A percentile compares a stretch with the other conserved stretches of the same genome.
phyloP scores from a whole-genome alignment of 352 stramenopile genomes.

The Pythium dissimile region DNA sequence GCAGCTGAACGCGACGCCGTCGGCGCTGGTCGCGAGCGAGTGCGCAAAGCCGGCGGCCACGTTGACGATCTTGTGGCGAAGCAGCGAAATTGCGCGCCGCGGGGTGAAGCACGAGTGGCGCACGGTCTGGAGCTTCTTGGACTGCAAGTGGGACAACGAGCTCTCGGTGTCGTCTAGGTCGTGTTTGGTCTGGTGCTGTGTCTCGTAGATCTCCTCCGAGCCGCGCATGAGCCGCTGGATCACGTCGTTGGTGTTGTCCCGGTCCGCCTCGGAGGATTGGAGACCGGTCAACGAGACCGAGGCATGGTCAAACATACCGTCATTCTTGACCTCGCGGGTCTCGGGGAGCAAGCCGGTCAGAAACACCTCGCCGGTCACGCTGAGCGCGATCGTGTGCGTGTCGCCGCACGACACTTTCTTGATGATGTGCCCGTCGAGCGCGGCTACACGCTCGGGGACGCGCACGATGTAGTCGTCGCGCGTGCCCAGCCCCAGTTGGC shows the following conservation, averaged over 20 bases:
- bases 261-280: conserved; percentile 20
- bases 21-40: conserved; percentile 53
- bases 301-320: conserved; percentile 47
- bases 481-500: conserved; percentile 52
- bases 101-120: conserved; percentile 50
- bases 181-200: conserved; percentile 27
- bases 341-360: conserved; percentile 75
- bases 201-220: conserved; percentile 68
- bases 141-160: conserved; percentile 22
- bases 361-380: conserved; percentile 55
- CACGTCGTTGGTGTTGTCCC: conserved; percentile 40
- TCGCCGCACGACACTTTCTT: conserved; percentile 72
- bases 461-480: conserved; percentile 31
- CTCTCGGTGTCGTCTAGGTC: conserved; percentile 22
- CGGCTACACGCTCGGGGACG: conserved; percentile 39
- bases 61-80: conserved; percentile 41
- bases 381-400: conserved; percentile 68
- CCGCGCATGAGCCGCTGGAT: conserved; percentile 61
- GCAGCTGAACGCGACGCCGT: conserved; percentile 59
- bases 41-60: conserved; percentile 74
- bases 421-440: conserved; percentile 59
- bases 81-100: conserved; percentile 34
- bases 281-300: conserved; percentile 58
- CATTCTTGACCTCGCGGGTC: conserved; percentile 36
- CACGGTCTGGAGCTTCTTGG: conserved; percentile 55